Conservation (phyloP, 169 alveolate genomes). For the Babesia ovata region DNA sequence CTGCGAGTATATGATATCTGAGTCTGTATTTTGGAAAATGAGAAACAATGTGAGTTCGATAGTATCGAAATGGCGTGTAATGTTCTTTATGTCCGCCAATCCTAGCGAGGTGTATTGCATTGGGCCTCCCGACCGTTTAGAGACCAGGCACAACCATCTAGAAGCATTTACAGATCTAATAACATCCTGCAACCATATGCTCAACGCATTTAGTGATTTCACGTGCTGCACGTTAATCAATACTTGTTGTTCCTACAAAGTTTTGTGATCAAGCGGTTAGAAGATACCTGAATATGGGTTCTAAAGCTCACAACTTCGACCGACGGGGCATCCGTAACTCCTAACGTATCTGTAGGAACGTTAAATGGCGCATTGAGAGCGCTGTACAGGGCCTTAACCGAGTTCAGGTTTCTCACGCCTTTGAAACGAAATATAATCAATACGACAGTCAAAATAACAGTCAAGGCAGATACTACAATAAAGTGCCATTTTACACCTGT, state of each 20-base stretch:
- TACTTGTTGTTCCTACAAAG: neutral
- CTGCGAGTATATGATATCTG: slow-evolving; percentile 7
- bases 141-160: neutral
- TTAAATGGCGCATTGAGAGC: slow-evolving; percentile 1
- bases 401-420: neutral
- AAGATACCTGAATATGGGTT: slow-evolving; percentile 3
- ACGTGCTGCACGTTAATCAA: neutral
- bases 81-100: neutral
- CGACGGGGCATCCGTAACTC: neutral
- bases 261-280: neutral
- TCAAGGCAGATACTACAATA: neutral
- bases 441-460: neutral
- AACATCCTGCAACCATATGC: slow-evolving; percentile 10
- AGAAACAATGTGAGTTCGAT: neutral
- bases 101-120: neutral
- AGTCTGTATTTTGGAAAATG: slow-evolving; percentile 18
- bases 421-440: slow-evolving; percentile 13
- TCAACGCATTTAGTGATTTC: neutral
- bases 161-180: neutral
- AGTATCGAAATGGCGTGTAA: neutral
- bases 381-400: neutral
- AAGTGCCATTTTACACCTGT: neutral
- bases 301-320: neutral
- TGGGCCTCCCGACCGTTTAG: neutral
- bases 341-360: too few species aligned